A percentile compares a stretch with the other conserved stretches of the same genome.
These are phyloP conservation scores for Ogataea populi-albae DNA, from an alignment of 805 yeast species.

Conservation along the genomic window DNA sequence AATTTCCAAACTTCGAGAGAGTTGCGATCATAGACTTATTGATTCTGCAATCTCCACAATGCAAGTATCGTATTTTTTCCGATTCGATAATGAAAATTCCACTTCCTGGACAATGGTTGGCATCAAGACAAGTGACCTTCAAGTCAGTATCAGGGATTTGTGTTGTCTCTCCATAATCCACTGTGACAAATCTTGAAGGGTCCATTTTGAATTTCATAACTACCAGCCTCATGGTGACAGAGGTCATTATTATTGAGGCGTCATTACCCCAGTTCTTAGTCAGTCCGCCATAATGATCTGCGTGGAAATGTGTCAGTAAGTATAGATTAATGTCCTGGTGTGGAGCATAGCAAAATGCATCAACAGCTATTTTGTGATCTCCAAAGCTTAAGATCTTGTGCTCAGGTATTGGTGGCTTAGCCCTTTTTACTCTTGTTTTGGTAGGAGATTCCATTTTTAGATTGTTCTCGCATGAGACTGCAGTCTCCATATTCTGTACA, in stretches of 20 bases:
- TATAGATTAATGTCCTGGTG: conserved; percentile 48
- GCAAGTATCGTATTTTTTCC: conserved; percentile 46
- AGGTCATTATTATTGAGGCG: conserved; percentile 62
- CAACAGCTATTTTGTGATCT: conserved; percentile 47
- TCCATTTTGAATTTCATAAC: conserved; percentile 53
- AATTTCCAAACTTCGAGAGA: conserved; percentile 23
- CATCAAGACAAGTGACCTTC: conserved; percentile 66
- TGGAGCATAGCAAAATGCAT: conserved; percentile 57
- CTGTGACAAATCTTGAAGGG: conserved; percentile 36
- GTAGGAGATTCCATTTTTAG: conserved; percentile 9
- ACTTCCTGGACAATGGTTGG: conserved; percentile 98
- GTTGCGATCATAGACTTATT: conserved; percentile 47
- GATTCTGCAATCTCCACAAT: conserved; percentile 93
- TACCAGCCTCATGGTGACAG: conserved; percentile 61
- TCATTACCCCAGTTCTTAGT: conserved; percentile 74
- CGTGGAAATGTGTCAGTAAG: conserved; percentile 80
- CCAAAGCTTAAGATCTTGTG: conserved; percentile 51
- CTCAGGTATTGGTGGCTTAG: conserved; percentile 45
- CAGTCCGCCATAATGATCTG: conserved; percentile 92
- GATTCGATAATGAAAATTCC: conserved; percentile 70
- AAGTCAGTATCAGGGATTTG: conserved; percentile 40
- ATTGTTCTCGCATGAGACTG: background rate
- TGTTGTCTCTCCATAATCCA: conserved; percentile 39
- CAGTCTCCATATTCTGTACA: conserved; percentile 1
- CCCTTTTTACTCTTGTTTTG: conserved; percentile 17